Evolutionary conservation across 768 basidiomycete genomes (phyloP).

Genomic region (Suillus variegatus): DNA sequence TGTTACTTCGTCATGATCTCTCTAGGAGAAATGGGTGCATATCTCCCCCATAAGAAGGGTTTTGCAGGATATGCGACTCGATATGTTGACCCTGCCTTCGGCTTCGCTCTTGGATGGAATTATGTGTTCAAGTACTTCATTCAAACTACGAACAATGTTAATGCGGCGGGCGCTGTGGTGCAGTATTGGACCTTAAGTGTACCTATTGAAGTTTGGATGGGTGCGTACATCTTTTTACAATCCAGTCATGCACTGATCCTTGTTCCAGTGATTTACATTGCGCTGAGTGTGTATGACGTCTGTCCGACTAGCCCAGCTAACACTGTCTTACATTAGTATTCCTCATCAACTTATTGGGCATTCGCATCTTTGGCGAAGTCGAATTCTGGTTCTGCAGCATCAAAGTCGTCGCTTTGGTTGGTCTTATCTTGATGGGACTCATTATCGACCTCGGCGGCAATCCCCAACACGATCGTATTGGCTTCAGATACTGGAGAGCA

Average conservation of each 20-base stretch:
- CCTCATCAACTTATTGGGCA: slow-evolving; percentile 57
- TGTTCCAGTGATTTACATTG: slow-evolving; percentile 54
- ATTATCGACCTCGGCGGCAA: slow-evolving; percentile 55
- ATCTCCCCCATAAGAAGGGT: slow-evolving; percentile 61
- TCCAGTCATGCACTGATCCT: slow-evolving; percentile 4
- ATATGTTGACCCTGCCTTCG: slow-evolving; percentile 67
- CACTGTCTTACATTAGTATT: slow-evolving; percentile 40
- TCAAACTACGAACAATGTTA: slow-evolving; percentile 67
- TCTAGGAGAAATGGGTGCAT: slow-evolving; percentile 39
- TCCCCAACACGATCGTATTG: slow-evolving; percentile 43
- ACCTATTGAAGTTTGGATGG: slow-evolving; percentile 57
- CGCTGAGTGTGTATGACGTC: slow-evolving; percentile 46
- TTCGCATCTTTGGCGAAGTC: slow-evolving; percentile 58
- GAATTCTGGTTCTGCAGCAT: slow-evolving; percentile 56
- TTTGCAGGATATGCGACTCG: slow-evolving; percentile 60
- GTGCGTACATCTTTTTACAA: slow-evolving; percentile 32
- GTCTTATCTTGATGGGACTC: slow-evolving; percentile 46
- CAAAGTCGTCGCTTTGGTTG: slow-evolving; percentile 46
- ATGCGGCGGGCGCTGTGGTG: slow-evolving; percentile 57
- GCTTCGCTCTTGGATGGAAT: slow-evolving; percentile 52
- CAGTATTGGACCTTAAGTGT: slow-evolving; percentile 48
- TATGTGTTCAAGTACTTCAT: slow-evolving; percentile 64
- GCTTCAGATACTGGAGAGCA: slow-evolving; percentile 48
- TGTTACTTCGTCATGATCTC: slow-evolving; percentile 63
- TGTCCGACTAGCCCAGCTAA: slow-evolving; percentile 5